Evolutionary conservation across 305 asterid genomes (phyloP).

Genomic region (Nicotiana rustica): DNA sequence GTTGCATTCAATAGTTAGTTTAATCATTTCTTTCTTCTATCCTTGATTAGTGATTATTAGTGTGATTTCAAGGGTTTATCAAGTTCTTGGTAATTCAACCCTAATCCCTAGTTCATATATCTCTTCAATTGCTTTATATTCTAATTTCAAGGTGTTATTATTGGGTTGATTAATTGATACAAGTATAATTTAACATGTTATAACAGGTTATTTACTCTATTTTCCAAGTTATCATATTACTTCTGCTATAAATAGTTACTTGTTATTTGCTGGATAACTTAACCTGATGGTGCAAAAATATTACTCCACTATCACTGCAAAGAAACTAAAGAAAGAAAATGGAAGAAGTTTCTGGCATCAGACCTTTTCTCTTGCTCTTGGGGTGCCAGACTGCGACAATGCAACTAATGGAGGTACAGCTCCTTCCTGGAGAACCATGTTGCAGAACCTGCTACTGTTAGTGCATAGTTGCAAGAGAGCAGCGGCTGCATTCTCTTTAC

Average conservation of each 20-base stretch:
- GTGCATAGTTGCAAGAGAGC: constrained; percentile 84
- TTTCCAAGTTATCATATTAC: background rate
- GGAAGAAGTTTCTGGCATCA: background rate
- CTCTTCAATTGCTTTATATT: too few relatives aligned
- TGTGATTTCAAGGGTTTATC: too few relatives aligned
- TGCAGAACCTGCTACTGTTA: constrained; percentile 76
- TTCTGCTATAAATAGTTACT: background rate
- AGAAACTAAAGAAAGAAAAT: background rate
- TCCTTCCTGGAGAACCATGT: constrained; percentile 82
- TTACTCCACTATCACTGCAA: background rate
- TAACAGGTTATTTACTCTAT: background rate
- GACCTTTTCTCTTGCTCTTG: constrained; percentile 91
- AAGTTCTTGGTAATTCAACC: too few relatives aligned
- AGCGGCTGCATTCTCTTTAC: constrained; percentile 96
- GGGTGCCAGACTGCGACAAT: constrained; percentile 84
- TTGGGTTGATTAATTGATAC: too few relatives aligned
- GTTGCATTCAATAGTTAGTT: too few relatives aligned
- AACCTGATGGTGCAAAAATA: background rate
- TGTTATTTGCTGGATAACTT: background rate
- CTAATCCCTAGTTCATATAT: too few relatives aligned
- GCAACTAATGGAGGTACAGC: constrained; percentile 94
- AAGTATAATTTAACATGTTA: background rate
- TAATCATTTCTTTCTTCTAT: too few relatives aligned
- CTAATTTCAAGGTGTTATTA: too few relatives aligned
- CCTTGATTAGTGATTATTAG: too few relatives aligned